Percentiles rank a stretch among this genome's conserved stretches.
phyloP scores from a whole-genome alignment of 139 green algal genomes.

The Chlamydomonas sphaeroides region DNA sequence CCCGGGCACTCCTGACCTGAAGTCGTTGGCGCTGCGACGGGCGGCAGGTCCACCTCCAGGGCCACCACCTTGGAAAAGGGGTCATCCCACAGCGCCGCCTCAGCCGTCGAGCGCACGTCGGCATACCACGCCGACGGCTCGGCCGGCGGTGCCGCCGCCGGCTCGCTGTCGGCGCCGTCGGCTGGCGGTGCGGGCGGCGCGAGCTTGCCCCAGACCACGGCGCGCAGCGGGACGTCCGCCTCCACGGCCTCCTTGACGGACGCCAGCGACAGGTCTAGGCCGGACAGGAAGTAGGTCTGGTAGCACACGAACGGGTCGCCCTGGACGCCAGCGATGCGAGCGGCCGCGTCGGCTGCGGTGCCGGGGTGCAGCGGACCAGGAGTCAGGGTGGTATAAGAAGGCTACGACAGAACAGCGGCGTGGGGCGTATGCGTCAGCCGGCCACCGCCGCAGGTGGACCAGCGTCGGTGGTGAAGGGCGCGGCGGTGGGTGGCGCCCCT shows the following conservation, averaged over 20 bases:
- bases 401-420: too few species aligned
- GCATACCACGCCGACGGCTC: constrained; percentile 25
- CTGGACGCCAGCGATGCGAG: not conserved
- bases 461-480: too few species aligned
- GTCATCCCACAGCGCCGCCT: constrained; percentile 40
- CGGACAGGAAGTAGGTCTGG: constrained; percentile 58
- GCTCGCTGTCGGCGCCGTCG: not conserved
- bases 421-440: too few species aligned
- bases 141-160: not conserved
- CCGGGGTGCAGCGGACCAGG: too few species aligned
- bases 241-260: constrained; percentile 23
- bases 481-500: too few species aligned
- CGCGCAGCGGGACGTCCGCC: constrained; percentile 48
- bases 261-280: constrained; percentile 35
- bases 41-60: constrained; percentile 43
- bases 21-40: too few species aligned
- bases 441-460: too few species aligned
- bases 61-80: constrained; percentile 19
- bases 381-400: too few species aligned
- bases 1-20: too few species aligned
- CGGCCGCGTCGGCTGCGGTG: not conserved
- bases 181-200: not conserved
- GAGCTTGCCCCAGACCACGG: constrained; percentile 26
- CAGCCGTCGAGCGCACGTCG: constrained; percentile 6
- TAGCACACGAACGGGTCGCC: constrained; percentile 45